Evolutionary conservation across 2,329 filamentous ascomycete genomes (phyloP).

Genomic region (Penicillium griseofulvum): DNA sequence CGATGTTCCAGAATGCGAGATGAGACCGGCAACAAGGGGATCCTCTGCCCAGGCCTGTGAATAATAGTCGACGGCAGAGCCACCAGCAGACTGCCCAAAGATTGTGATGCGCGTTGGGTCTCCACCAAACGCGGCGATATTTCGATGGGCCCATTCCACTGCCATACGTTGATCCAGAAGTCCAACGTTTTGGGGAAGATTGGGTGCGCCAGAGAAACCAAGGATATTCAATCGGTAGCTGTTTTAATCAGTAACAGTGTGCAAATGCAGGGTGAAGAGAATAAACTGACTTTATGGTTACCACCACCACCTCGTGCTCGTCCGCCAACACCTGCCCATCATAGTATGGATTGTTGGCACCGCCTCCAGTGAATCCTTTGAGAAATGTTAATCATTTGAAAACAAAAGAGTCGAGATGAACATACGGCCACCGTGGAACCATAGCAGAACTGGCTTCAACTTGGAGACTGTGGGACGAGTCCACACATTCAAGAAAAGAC

Average conservation of each 20-base stretch:
- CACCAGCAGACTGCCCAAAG: conserved; percentile 49
- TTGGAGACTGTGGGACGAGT: conserved; percentile 16
- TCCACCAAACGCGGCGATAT: conserved; percentile 54
- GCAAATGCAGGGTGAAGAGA: not conserved
- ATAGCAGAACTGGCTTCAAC: conserved; percentile 41
- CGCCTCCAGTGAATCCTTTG: conserved; percentile 37
- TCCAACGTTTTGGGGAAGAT: conserved; percentile 45
- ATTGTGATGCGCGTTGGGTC: conserved; percentile 47
- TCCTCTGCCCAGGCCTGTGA: conserved; percentile 33
- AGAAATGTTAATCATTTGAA: not conserved
- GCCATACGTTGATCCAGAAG: conserved; percentile 54
- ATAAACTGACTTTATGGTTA: conserved; percentile 38
- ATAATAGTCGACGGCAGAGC: conserved; percentile 30
- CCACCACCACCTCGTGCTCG: conserved; percentile 41
- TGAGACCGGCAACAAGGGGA: conserved; percentile 39
- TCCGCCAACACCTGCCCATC: conserved; percentile 38
- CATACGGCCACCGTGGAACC: conserved; percentile 43
- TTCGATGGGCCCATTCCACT: conserved; percentile 52
- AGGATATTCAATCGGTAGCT: conserved; percentile 45
- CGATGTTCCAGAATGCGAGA: conserved; percentile 40
- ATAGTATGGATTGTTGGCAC: conserved; percentile 38
- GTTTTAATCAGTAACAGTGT: not conserved
- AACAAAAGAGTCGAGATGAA: not conserved
- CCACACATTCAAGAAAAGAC: conserved; percentile 39
- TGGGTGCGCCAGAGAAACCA: conserved; percentile 40